Base-by-base conservation (phyloP, 768 basidiomycete species). In the Mrakia blollopis region DNA sequence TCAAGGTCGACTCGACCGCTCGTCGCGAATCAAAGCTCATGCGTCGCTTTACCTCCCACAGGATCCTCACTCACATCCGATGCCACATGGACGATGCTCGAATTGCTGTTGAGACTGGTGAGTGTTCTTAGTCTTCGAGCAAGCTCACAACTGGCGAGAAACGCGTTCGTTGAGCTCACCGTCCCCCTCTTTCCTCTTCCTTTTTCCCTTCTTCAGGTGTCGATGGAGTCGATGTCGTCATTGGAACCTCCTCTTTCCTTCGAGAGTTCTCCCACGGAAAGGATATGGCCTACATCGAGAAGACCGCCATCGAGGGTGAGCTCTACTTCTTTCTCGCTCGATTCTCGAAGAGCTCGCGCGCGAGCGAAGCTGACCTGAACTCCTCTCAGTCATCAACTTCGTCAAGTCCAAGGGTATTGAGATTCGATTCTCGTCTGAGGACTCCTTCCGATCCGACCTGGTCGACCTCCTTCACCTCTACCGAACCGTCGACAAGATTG, bases 321-420 rank as follows among this genome's bases (percentile, higher is more conserved):
- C 39, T 52, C 30, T 3, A 11, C n/a, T 9, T 30, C 30, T 72
- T 7, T 30, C 21, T 25, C 25, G 37, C n/a, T 60, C 16, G 21
- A 6, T n/a, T 8, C 32, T 65, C 57, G 11, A 4, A 35, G 25
- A 1, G 30, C 37, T 35, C 70, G 57, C 52, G 37, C 70, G 57
- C 52, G 37, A 16, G 32, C 21, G 21, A 18, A 50, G 21, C 74
- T 47, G 41, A 52, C 76, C 37, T 30, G 44, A 39, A 2, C 16
- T 21, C 47, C 13, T 7, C 47, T 50, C 73, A 78, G 97, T 99
- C 80, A 99, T 99, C 85, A 89, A 96, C 81, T 99, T 91, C 81
- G 96, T 99, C 88, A 99, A 99, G 88, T 94, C 92, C 87, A 99
- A 98, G 91, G 91, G 91, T 78, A 96, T 99, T 82, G 97, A 99